Evolutionary conservation across 495 filamentous ascomycete species (phyloP).

Genomic region (Bombardia bombarda): DNA sequence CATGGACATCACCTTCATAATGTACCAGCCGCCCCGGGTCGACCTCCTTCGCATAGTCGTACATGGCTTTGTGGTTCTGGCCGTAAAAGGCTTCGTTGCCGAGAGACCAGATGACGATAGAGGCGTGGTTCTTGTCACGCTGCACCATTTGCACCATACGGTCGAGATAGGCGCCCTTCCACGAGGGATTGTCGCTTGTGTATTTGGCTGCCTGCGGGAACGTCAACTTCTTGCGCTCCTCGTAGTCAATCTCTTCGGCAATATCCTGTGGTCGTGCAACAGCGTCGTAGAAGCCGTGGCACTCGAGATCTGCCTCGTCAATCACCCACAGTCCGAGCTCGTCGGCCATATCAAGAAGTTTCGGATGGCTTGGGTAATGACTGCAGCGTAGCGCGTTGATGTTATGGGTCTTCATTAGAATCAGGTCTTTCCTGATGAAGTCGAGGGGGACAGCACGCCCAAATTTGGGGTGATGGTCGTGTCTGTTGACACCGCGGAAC

Average conservation of each 20-base stretch:
- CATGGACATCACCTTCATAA: slow-evolving; percentile 56
- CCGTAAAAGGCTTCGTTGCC: slow-evolving; percentile 67
- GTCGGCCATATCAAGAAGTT: slow-evolving; percentile 54
- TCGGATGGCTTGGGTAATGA: slow-evolving; percentile 53
- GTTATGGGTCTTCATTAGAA: slow-evolving; percentile 62
- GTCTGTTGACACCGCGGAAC: slow-evolving; percentile 54
- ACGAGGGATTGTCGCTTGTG: slow-evolving; percentile 54
- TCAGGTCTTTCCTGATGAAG: slow-evolving; percentile 48
- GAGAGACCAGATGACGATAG: slow-evolving; percentile 61
- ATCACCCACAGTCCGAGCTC: slow-evolving; percentile 64
- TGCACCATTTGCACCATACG: slow-evolving; percentile 54
- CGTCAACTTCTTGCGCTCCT: slow-evolving; percentile 47
- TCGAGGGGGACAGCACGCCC: slow-evolving; percentile 53
- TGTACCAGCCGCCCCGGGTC: slow-evolving; percentile 55
- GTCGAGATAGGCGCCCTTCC: slow-evolving; percentile 59
- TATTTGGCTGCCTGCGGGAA: slow-evolving; percentile 44
- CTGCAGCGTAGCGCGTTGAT: slow-evolving; percentile 57
- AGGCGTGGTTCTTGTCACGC: slow-evolving; percentile 58
- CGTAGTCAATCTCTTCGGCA: slow-evolving; percentile 38
- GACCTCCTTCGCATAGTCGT: slow-evolving; percentile 45
- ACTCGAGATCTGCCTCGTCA: slow-evolving; percentile 65
- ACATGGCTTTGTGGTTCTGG: slow-evolving; percentile 55
- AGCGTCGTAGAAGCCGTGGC: slow-evolving; percentile 54
- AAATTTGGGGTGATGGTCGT: slow-evolving; percentile 52
- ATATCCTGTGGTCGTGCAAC: slow-evolving; percentile 38